Evolutionary conservation across 176 grass and related monocot species (phyloP).

Genomic region (Raddia distichophylla): DNA sequence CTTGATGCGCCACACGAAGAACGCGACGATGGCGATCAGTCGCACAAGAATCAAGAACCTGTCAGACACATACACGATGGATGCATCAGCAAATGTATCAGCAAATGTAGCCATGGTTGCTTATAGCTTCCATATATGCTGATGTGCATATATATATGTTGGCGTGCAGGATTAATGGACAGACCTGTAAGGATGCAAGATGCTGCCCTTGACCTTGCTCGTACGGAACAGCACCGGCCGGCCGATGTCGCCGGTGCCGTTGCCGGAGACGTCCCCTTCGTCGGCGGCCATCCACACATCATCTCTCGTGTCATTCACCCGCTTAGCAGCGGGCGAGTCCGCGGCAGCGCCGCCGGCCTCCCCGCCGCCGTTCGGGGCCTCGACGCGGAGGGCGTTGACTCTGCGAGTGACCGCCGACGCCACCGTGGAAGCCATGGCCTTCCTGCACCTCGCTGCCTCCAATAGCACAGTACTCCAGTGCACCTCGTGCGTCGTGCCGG

Average conservation of each 20-base stretch:
- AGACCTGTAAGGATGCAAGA: slow-evolving; percentile 57
- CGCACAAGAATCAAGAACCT: slow-evolving; percentile 45
- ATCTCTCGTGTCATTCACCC: slow-evolving; percentile 9
- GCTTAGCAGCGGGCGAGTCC: slow-evolving; percentile 26
- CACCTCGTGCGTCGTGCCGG: neutral
- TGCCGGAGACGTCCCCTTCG: neutral
- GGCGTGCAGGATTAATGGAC: neutral
- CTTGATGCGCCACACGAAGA: slow-evolving; percentile 45
- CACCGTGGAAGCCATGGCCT: slow-evolving; percentile 5
- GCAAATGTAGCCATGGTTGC: neutral
- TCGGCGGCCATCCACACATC: slow-evolving; percentile 47
- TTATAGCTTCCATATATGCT: no score
- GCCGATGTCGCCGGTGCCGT: neutral
- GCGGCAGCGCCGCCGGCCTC: neutral
- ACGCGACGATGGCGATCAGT: slow-evolving; percentile 32
- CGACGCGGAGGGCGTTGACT: slow-evolving; percentile 30
- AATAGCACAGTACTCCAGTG: no score
- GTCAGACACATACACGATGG: neutral
- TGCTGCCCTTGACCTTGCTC: slow-evolving; percentile 52
- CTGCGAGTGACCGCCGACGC: slow-evolving; percentile 34
- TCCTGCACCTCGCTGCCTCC: neutral
- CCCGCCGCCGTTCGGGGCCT: neutral
- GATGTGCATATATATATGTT: no score
- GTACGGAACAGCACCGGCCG: slow-evolving; percentile 46
- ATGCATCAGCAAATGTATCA: no score